Conservation (phyloP, 768 basidiomycete genomes). For the Sutorius australiensis region DNA sequence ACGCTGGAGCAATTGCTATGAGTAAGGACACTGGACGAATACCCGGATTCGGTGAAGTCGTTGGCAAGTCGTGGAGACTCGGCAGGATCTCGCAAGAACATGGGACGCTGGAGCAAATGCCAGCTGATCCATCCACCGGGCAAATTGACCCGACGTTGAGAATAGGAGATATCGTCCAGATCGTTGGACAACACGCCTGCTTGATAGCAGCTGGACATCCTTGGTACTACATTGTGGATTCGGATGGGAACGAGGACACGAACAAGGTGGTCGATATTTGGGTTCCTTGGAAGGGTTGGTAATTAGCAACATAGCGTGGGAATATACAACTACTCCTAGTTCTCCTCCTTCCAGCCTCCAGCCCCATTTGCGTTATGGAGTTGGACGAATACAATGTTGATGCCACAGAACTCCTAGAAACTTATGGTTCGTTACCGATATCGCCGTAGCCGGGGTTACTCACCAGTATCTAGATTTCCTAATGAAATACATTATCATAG, state of each 20-base stretch:
- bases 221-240: constrained; percentile 84
- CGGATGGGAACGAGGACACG: constrained; percentile 43
- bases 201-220: constrained; percentile 74
- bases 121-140: constrained; percentile 9
- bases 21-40: constrained; percentile 81
- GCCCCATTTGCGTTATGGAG: constrained; percentile 43
- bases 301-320: constrained; percentile 17
- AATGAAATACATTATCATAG: constrained; percentile 98
- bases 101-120: constrained; percentile 55
- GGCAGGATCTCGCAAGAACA: constrained; percentile 76
- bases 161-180: constrained; percentile 62
- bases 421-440: constrained; percentile 63
- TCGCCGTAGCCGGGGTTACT: constrained; percentile 7
- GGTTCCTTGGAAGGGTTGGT: constrained; percentile 94
- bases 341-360: background rate
- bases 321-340: constrained; percentile 7
- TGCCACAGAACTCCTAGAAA: constrained; percentile 90
- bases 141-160: constrained; percentile 31
- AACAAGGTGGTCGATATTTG: constrained; percentile 70
- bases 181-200: constrained; percentile 86
- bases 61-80: constrained; percentile 62
- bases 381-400: constrained; percentile 69
- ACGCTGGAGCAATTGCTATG: constrained; percentile 83
- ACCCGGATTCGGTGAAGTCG: constrained; percentile 66
- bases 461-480: constrained; percentile 73